Evolutionary conservation across 352 stramenopile species (phyloP).

Genomic region (Globisporangium okanoganense): DNA sequence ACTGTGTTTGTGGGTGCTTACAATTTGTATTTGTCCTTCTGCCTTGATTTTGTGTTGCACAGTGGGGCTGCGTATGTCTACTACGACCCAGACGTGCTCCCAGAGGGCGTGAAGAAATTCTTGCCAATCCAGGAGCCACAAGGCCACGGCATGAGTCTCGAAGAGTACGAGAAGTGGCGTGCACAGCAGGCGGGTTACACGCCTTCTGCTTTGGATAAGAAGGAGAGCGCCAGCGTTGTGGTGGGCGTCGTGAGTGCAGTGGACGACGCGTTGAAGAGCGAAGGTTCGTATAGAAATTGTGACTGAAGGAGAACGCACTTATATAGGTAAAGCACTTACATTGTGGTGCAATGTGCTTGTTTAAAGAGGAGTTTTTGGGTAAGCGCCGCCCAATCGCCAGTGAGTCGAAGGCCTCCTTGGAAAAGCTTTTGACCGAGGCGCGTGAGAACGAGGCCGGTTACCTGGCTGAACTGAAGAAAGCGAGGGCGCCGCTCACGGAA

Average conservation of each 20-base stretch:
- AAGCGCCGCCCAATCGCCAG: constrained; percentile 7
- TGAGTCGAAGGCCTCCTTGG: constrained; percentile 71
- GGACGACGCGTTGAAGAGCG: constrained; percentile 16
- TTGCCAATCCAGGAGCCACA: constrained; percentile 79
- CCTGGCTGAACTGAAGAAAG: constrained; percentile 73
- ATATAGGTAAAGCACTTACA: constrained; percentile 1
- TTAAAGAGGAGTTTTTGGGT: constrained; percentile 13
- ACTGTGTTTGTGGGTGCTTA: not conserved
- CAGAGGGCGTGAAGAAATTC: constrained; percentile 65
- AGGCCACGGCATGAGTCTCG: constrained; percentile 81
- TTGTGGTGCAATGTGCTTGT: constrained; percentile 21
- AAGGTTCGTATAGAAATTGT: constrained; percentile 16
- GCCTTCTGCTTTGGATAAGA: constrained; percentile 26
- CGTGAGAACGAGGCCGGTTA: constrained; percentile 80
- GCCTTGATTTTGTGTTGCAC: not conserved
- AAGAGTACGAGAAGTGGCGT: constrained; percentile 86
- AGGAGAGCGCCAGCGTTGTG: constrained; percentile 16
- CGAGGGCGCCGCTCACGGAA: constrained; percentile 31
- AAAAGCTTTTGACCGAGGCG: constrained; percentile 70
- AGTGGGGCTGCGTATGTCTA: constrained; percentile 82
- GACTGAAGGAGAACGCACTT: not conserved
- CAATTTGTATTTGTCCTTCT: not conserved
- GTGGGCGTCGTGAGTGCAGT: constrained; percentile 11
- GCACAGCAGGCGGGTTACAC: constrained; percentile 59
- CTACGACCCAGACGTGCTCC: constrained; percentile 81